phyloP scores from a whole-genome alignment of 805 yeast species.

The Cyberlindnera xishuangbannaensis region DNA sequence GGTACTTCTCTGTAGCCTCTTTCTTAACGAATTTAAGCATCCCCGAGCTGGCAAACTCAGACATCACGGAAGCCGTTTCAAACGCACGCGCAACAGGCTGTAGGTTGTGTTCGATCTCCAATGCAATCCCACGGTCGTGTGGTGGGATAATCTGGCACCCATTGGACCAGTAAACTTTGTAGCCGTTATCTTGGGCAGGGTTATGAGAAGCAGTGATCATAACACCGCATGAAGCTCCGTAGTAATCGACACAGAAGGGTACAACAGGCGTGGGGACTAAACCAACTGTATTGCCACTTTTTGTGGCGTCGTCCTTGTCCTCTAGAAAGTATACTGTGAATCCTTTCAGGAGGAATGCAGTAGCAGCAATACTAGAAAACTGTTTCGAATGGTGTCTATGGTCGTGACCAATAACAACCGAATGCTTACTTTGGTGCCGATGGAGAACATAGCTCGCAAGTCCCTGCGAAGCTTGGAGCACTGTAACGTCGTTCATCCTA shows the following conservation, averaged over 20 bases:
- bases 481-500: slow-evolving; percentile 84
- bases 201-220: slow-evolving; percentile 92
- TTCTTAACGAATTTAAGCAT: slow-evolving; percentile 36
- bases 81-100: slow-evolving; percentile 53
- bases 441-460: slow-evolving; percentile 47
- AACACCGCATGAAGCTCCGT: slow-evolving; percentile 69
- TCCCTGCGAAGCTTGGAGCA: slow-evolving; percentile 87
- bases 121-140: slow-evolving; percentile 70
- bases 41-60: slow-evolving; percentile 20
- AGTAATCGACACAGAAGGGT: slow-evolving; percentile 73
- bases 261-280: slow-evolving; percentile 84
- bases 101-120: slow-evolving; percentile 52
- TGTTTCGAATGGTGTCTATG: slow-evolving; percentile 76
- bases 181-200: slow-evolving; percentile 85
- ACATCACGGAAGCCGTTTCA: slow-evolving; percentile 37
- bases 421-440: slow-evolving; percentile 26
- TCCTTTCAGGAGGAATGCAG: slow-evolving; percentile 64
- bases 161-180: slow-evolving; percentile 87
- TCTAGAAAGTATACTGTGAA: slow-evolving; percentile 64
- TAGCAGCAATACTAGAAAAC: slow-evolving; percentile 76
- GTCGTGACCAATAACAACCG: slow-evolving; percentile 84
- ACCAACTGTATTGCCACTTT: too few relatives aligned
- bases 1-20: slow-evolving; percentile 38
- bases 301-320: slow-evolving; percentile 15
- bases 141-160: slow-evolving; percentile 98